These are phyloP conservation scores for Inosperma sp. DNA, from an alignment of 768 basidiomycete species.

Conservation along the genomic window DNA sequence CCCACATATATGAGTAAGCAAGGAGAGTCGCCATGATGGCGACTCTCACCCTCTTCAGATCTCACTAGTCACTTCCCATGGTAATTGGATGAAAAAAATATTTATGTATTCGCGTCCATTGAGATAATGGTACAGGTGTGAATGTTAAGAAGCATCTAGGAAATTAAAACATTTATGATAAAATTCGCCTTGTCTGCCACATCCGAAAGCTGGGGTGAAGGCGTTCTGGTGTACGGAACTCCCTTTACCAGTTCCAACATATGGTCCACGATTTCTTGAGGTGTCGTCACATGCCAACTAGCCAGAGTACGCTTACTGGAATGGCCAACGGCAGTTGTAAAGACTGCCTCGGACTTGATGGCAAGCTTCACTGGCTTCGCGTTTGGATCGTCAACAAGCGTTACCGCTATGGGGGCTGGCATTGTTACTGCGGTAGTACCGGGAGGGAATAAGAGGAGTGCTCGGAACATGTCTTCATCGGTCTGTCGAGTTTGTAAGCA, in stretches of 20 bases:
- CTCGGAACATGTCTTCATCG: slow-evolving; percentile 99
- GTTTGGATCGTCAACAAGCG: slow-evolving; percentile 44
- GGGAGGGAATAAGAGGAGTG: slow-evolving; percentile 60
- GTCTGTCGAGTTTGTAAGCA: too few relatives aligned
- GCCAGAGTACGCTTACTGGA: slow-evolving; percentile 86
- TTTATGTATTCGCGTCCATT: too few relatives aligned
- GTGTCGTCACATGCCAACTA: slow-evolving; percentile 87
- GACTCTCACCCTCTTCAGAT: too few relatives aligned
- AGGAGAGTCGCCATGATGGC: too few relatives aligned
- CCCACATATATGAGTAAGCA: too few relatives aligned
- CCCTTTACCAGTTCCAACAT: slow-evolving; percentile 59
- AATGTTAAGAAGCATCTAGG: neutral
- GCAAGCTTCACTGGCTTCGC: slow-evolving; percentile 52
- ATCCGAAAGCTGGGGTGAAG: slow-evolving; percentile 2
- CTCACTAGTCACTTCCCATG: too few relatives aligned
- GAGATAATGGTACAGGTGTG: neutral
- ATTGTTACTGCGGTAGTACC: slow-evolving; percentile 45
- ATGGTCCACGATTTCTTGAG: slow-evolving; percentile 80
- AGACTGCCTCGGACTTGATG: slow-evolving; percentile 66
- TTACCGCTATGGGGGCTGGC: slow-evolving; percentile 55
- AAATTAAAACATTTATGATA: neutral
- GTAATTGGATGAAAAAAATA: too few relatives aligned
- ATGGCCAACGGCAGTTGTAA: slow-evolving; percentile 92
- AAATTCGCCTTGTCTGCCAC: slow-evolving; percentile 8
- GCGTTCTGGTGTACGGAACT: slow-evolving; percentile 18